Evolutionary conservation across 1,284 basidiomycete species (phyloP).

Genomic region (Melampsora americana): DNA sequence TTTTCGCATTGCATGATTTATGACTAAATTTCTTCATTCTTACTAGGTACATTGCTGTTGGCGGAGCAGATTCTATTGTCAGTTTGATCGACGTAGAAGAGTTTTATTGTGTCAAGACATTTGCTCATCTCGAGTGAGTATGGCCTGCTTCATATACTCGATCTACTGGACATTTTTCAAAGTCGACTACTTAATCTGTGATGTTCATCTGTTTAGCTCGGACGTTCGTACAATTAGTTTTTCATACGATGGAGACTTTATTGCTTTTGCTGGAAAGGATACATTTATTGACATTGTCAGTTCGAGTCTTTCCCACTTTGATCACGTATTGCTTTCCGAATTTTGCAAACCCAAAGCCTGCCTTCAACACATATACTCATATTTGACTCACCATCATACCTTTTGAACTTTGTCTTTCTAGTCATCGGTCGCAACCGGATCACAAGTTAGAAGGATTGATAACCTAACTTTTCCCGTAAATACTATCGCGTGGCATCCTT

Average conservation of each 20-base stretch:
- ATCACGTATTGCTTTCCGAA: no score
- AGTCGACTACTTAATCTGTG: not conserved
- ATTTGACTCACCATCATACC: no score
- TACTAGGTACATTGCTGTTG: constrained; percentile 25
- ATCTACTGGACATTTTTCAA: no score
- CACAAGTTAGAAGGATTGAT: constrained; percentile 46
- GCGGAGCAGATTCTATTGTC: constrained; percentile 28
- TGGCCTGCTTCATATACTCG: no score
- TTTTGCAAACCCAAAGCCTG: no score
- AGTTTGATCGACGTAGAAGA: constrained; percentile 26
- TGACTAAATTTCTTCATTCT: not conserved
- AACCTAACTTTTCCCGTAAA: constrained; percentile 47
- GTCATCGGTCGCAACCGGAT: not conserved
- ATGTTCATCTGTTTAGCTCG: not conserved
- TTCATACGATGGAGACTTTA: constrained; percentile 51
- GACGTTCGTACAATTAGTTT: constrained; percentile 48
- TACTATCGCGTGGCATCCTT: constrained; percentile 49
- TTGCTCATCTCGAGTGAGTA: constrained; percentile 26
- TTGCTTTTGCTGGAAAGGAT: constrained; percentile 51
- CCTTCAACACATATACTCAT: no score
- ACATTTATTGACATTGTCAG: constrained; percentile 47
- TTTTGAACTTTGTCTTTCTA: not conserved
- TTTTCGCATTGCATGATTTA: no score
- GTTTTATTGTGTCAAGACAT: constrained; percentile 36
- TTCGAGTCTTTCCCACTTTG: not conserved